Base-by-base conservation (phyloP, 2,329 filamentous ascomycete species). In the Pseudogymnoascus sp. region DNA sequence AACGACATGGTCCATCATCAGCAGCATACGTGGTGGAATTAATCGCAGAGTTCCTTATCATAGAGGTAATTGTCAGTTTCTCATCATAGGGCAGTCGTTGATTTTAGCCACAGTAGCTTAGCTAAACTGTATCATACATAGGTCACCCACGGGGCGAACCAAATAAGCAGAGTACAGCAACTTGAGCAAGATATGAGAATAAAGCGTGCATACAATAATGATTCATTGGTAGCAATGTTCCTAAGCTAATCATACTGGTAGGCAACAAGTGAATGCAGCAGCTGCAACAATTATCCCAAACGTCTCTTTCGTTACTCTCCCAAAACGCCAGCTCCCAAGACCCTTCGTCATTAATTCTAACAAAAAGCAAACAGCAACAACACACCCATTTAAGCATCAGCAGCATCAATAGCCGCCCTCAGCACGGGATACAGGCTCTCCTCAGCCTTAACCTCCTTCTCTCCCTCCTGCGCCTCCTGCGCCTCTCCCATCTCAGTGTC, bases 401-500 rank as follows among this genome's bases (percentile, higher is more conserved):
- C 36, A 40, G 59, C 60, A 62, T 62, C 61, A 58, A 62, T 62
- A 13, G 61, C 61, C 5, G 61, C 61, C 21, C 61, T 60, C 4
- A 62, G 6, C 31, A 62, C 61, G 4, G 61, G 61, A 39, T 62
- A 62, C 21, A 62, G n/a, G 10, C 37, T 62, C 60, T 62, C 45
- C 42, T 61, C 60, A 18, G 15, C 25, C 60, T 61, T 61, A 25
- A 45, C 27, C 59, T 60, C 18, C 35, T 60, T 27, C 59, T 60
- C 33, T 18, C 31, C 12, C 48, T 33, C 27, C 48, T 9, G 36
- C 36, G 8, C 13, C 25, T 31, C 27, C 48, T 58, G 25, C 31
- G 27, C n/a, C 27, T 58, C 48, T 2, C 39, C 63, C 63, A 52
- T 52, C 21, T 71, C 68, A 12, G 67, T 68, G 55, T 68, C 67